Percentiles rank a stretch among this genome's conserved stretches.
Conservation (phyloP, 495 filamentous ascomycete species). For the Podospora fimiseda region DNA sequence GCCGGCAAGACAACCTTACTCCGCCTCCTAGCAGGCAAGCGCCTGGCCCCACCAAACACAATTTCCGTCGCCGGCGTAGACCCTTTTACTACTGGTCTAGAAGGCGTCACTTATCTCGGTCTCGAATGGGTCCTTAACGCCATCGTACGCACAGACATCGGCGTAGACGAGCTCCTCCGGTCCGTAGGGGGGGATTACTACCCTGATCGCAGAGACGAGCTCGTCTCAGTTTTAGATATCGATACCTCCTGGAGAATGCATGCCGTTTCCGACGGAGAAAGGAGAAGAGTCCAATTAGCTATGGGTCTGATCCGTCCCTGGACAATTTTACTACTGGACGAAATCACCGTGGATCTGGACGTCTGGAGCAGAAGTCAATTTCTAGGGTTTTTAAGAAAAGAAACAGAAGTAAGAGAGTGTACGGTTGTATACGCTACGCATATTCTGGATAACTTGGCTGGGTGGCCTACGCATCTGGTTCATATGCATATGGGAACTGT, state of each 20-base stretch:
- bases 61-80: conserved; percentile 75
- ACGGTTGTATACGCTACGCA: conserved; percentile 98
- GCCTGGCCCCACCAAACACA: conserved; percentile 68
- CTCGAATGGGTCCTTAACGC: conserved; percentile 98
- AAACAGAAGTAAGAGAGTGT: conserved; percentile 74
- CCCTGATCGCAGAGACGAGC: conserved; percentile 72
- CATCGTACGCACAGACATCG: conserved; percentile 92
- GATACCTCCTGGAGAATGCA: conserved; percentile 93
- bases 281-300: conserved; percentile 84
- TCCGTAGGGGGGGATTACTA: conserved; percentile 84
- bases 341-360: conserved; percentile 96
- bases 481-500: conserved; percentile 87
- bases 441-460: conserved; percentile 85
- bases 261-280: conserved; percentile 84
- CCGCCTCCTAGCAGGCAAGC: conserved; percentile 78
- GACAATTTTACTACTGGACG: conserved; percentile 84
- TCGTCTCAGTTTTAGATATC: conserved; percentile 84
- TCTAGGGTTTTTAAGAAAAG: conserved; percentile 74
- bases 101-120: conserved; percentile 94
- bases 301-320: conserved; percentile 96
- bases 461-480: conserved; percentile 91
- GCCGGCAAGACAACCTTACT: conserved; percentile 97
- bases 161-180: conserved; percentile 73
- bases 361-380: conserved; percentile 78
- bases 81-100: conserved; percentile 79